Base-by-base conservation (phyloP, 176 grass and related monocot genomes). In the Neostapfia colusana region DNA sequence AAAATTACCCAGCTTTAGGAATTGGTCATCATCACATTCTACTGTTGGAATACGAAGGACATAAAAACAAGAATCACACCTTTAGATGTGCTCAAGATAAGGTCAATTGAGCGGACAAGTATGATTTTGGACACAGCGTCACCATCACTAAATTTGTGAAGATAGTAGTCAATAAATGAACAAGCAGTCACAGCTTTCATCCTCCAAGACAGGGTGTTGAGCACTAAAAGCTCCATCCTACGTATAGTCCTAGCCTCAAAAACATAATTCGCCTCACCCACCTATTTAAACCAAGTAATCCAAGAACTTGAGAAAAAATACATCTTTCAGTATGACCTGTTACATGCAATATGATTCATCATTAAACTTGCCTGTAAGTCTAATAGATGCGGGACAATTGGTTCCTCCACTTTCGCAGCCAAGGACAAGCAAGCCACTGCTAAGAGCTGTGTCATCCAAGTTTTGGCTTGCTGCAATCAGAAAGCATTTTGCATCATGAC, bases 361-460 rank as follows among this genome's bases (percentile, higher is more conserved):
- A 75, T 28, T 16, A 27, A 45, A 41, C 39, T 74, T 61, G 82
- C 85, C 64, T 92, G 90, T 44, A 92, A 86, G 28, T 92, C 90
- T 18, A 86, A 60, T 8, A 76, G 82, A 66, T 86, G 60, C 63
- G 83, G 75, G 74, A 86, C 75, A 66, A 85, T 36, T 11, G 83
- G 83, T 86, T 92, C 90, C 67, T 92, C 90, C 90, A 92, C 86
- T 81, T 92, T 92, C 41, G 83, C 80, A 76, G 90, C 90, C 67
- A 92, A 82, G 70, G 90, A 92, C 39, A 92, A 81, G 46, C 86
- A 89, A 44, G 86, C 83, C 21, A 92, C 83, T 20, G 86, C 79
- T 73, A 92, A 81, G 44, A 92, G 79, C 46, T 86, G 90, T 53
- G 43, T 83, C 65, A 81, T 86, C 90, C 86, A 92, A 58, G 75